These are phyloP conservation scores for Cyberlindnera samutprakarnensis DNA, from an alignment of 805 yeast genomes.

Conservation along the genomic window DNA sequence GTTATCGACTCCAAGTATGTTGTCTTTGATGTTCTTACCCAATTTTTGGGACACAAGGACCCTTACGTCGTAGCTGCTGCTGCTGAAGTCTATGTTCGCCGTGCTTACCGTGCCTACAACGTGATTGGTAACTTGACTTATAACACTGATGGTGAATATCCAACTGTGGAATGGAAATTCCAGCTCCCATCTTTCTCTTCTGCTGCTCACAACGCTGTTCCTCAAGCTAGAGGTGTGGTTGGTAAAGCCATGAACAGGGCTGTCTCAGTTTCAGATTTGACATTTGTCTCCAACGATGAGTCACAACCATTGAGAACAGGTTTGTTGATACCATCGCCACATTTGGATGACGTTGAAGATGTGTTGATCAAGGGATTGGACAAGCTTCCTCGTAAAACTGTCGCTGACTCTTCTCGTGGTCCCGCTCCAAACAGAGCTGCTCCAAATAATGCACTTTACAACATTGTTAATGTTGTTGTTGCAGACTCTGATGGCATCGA, in stretches of 20 bases:
- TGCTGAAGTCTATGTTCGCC: slow-evolving; percentile 90
- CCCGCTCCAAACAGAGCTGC: slow-evolving; percentile 43
- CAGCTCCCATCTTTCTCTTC: slow-evolving; percentile 67
- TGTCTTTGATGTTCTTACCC: slow-evolving; percentile 92
- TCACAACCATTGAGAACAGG: slow-evolving; percentile 71
- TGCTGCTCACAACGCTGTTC: slow-evolving; percentile 69
- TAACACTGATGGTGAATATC: slow-evolving; percentile 44
- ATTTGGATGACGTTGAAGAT: slow-evolving; percentile 87
- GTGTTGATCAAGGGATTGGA: slow-evolving; percentile 70
- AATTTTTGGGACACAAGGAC: slow-evolving; percentile 77
- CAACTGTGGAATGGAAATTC: slow-evolving; percentile 83
- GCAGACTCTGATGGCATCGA: slow-evolving; percentile 67
- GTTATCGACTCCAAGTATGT: slow-evolving; percentile 94
- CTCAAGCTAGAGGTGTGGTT: slow-evolving; percentile 37
- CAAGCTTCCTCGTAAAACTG: slow-evolving; percentile 42
- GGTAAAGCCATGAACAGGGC: slow-evolving; percentile 65
- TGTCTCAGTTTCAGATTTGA: slow-evolving; percentile 86
- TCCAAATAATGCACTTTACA: slow-evolving; percentile 38
- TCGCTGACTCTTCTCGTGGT: slow-evolving; percentile 27
- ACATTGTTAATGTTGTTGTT: slow-evolving; percentile 78
- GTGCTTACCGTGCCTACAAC: slow-evolving; percentile 95
- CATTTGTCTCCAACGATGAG: slow-evolving; percentile 73
- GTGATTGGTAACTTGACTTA: slow-evolving; percentile 73
- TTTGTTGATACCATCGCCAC: slow-evolving; percentile 70
- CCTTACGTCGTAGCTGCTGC: slow-evolving; percentile 93